phyloP scores from a whole-genome alignment of 805 yeast genomes.

The Monosporozyma aerobia region DNA sequence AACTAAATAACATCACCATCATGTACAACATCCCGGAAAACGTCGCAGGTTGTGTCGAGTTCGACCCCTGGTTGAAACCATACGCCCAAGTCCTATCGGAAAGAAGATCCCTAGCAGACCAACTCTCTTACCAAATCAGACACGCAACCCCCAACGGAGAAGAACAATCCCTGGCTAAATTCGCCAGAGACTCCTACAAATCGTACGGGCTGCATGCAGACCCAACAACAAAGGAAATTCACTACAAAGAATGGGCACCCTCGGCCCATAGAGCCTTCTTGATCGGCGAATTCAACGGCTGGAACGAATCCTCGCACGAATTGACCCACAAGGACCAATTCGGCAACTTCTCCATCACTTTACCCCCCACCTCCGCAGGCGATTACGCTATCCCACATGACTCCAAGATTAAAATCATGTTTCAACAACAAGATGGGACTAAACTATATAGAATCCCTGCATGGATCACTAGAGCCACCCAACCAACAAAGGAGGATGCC shows the following conservation, averaged over 20 bases:
- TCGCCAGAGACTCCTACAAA: slow-evolving; percentile 66
- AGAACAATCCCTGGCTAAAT: slow-evolving; percentile 58
- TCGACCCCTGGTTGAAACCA: slow-evolving; percentile 86
- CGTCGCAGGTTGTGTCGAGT: slow-evolving; percentile 52
- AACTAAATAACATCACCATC: not conserved
- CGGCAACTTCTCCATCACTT: slow-evolving; percentile 58
- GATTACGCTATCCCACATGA: slow-evolving; percentile 68
- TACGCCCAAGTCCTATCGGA: slow-evolving; percentile 55
- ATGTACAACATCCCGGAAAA: slow-evolving; percentile 26
- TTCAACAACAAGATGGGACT: slow-evolving; percentile 60
- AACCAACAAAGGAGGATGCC: slow-evolving; percentile 46
- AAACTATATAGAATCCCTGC: slow-evolving; percentile 77
- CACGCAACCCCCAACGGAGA: slow-evolving; percentile 31
- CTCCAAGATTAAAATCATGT: slow-evolving; percentile 61
- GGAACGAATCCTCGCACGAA: slow-evolving; percentile 54
- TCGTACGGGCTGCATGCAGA: slow-evolving; percentile 68
- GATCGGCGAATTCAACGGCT: slow-evolving; percentile 87
- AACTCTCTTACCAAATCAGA: slow-evolving; percentile 48
- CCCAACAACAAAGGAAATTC: slow-evolving; percentile 41
- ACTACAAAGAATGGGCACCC: slow-evolving; percentile 83
- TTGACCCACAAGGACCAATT: slow-evolving; percentile 48
- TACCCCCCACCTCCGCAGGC: slow-evolving; percentile 41
- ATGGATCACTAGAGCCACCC: slow-evolving; percentile 79
- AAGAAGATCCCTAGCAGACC: slow-evolving; percentile 56
- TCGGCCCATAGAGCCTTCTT: slow-evolving; percentile 65